Percentiles rank a stretch among this genome's conserved stretches.
Conservation (phyloP, 805 yeast genomes). For the Ogataea chonburiensis region DNA sequence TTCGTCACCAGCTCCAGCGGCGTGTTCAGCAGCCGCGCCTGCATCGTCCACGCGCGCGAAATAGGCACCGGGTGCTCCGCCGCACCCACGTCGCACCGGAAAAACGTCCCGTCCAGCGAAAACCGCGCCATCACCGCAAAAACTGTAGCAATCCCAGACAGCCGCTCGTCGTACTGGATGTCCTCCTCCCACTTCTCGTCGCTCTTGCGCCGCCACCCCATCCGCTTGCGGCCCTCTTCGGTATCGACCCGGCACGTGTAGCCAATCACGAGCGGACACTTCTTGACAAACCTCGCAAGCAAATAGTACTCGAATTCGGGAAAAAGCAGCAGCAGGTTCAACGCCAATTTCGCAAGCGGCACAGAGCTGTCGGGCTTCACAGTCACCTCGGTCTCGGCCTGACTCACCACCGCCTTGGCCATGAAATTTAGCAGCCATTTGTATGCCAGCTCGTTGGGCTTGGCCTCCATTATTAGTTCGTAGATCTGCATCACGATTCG, state of each 20-base stretch:
- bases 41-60: constrained; percentile 61
- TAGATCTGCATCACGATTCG: constrained; percentile 51
- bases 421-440: constrained; percentile 78
- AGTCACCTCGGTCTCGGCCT: constrained; percentile 89
- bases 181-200: constrained; percentile 57
- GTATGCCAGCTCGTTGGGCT: constrained; percentile 50
- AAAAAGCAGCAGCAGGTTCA: constrained; percentile 46
- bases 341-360: constrained; percentile 71
- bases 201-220: constrained; percentile 79
- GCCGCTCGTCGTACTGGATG: constrained; percentile 74
- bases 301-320: constrained; percentile 55
- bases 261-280: constrained; percentile 88
- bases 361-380: constrained; percentile 75
- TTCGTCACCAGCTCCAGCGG: constrained; percentile 51
- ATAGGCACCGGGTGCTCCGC: constrained; percentile 55
- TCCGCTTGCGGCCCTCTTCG: constrained; percentile 72
- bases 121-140: constrained; percentile 72
- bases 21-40: constrained; percentile 70
- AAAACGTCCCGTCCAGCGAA: constrained; percentile 26
- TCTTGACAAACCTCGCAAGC: constrained; percentile 82
- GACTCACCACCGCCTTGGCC: constrained; percentile 83
- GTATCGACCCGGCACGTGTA: constrained; percentile 73
- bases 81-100: constrained; percentile 24
- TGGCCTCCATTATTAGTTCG: constrained; percentile 48
- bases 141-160: constrained; percentile 81